Base-by-base conservation (phyloP, 805 yeast species). In the Yarrowia bubula region DNA sequence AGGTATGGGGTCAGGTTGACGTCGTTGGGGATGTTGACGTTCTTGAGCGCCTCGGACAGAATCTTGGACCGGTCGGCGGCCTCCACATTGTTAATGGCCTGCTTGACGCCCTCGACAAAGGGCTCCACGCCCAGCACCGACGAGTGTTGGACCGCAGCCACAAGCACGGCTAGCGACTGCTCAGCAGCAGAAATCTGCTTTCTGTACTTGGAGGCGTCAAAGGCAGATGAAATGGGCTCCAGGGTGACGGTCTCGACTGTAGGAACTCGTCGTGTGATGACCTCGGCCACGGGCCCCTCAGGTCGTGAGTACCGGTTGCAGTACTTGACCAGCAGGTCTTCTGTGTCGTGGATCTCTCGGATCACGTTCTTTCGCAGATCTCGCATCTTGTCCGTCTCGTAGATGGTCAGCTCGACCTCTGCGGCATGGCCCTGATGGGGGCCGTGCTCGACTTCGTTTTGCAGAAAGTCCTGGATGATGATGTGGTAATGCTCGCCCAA, bases 81-180 rank as follows among this genome's bases (percentile, higher is more conserved):
- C 10, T 64, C 42, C 15, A 51, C 66, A 18, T 50, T 39, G 28
- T 60, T 63, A n/a, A 71, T 44, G 17, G 70, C 58, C 22, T 61
- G 47, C 18, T 65, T 64, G 51, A 68, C 67, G 1, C 67, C 66
- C 55, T 70, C 66, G 14, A 70, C 66, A 58, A 74, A 75, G 14
- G 71, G 69, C 15, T 69, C 68, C 13, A 69, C 68, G 1, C 69
- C 66, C 8, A 66, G 22, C 18, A 69, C 71, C 17, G 66, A 58
- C 15, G 71, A 61, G 62, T 65, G 58, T 22, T 68, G 66, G 28
- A 69, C 61, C 1, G 70, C 71, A 8, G 71, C 53, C n/a, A 69
- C 62, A 10, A 71, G 48, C 13, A 71, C 67, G 9, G 70, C 66
- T 15, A 71, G 64, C 18, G 72, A 67, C 61, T 70, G 64, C 43